Base-by-base conservation (phyloP, 495 filamentous ascomycete genomes). In the Cercophora sp. region DNA sequence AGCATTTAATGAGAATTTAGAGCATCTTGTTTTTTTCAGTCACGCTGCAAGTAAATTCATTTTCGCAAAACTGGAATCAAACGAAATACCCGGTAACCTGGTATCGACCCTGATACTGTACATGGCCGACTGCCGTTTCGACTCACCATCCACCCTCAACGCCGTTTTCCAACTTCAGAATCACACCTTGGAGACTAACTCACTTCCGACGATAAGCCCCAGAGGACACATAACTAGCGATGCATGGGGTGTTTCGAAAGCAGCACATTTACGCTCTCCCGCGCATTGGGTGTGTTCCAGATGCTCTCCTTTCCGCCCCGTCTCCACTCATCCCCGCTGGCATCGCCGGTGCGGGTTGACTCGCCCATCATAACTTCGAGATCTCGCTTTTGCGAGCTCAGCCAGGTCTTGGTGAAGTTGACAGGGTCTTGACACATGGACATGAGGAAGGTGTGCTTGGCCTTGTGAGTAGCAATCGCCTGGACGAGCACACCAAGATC, bases 281-380 rank as follows among this genome's bases (percentile, higher is more conserved):
- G 62, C 34, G 78, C 79, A 59, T 78, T 82, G 15, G 70, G 54
- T 35, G 73, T 75, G 25, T 65, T 73, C 79, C 79, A 82, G 24
- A 80, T 57, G 49, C 77, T 75, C 18, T 74, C 69, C 48, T 66
- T 59, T 0, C 79, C 78, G 20, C 79, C 79, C 24, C 69, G 64
- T 51, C 79, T 68, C 79, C 79, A 82, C 67, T 82, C 79, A 35
- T 82, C 79, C 5, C 78, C 76, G 5, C 57, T 67, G 0, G 69
- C 69, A 34, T 77, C 73, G 39, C 81, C 85, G 6, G 84, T 84
- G 22, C 84, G 75, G 35, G 76, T 77, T 3, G 81, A 82, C 68
- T 96, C 94, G 27, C 93, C 93, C 40, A 92, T 70, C 35, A 97
- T 84, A 8, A 91, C 83, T 65, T 96, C 92, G 45, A 97, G 73